Conservation (phyloP, 73 alveolate species). For the Paramecium octaurelia region DNA sequence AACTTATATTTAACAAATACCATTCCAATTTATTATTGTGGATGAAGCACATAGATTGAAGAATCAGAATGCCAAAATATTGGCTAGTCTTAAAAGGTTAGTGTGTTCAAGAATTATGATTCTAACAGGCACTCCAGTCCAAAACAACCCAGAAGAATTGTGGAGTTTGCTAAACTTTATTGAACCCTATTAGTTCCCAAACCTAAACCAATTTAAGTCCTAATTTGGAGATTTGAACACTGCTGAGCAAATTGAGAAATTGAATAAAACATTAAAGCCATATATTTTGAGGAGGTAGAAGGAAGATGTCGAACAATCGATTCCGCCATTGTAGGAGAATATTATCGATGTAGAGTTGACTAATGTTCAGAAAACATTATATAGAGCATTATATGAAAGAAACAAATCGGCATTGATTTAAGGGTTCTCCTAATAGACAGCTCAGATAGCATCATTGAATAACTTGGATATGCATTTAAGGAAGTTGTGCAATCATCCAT, state of each 20-base stretch:
- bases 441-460: conserved; percentile 73
- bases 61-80: conserved; percentile 92
- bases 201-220: conserved; percentile 59
- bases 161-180: conserved; percentile 95
- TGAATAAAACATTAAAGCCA: conserved; percentile 87
- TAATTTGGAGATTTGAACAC: conserved; percentile 82
- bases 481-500: conserved; percentile 97
- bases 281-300: conserved; percentile 95
- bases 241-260: conserved; percentile 71
- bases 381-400: conserved; percentile 91
- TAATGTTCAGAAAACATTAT: conserved; percentile 78
- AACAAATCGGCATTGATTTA: conserved; percentile 67
- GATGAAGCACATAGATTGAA: conserved; percentile 99
- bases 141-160: conserved; percentile 97
- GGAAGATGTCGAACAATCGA: conserved; percentile 94
- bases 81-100: conserved; percentile 85
- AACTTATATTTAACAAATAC: conserved; percentile 75
- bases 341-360: conserved; percentile 92
- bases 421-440: conserved; percentile 69
- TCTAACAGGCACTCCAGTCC: conserved; percentile 94
- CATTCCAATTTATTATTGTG: conserved; percentile 90
- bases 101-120: conserved; percentile 91
- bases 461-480: conserved; percentile 90
- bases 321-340: conserved; percentile 93
- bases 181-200: conserved; percentile 84